These are phyloP conservation scores for Acacia pycnantha DNA, from an alignment of 331 rosid genomes.

Conservation along the genomic window DNA sequence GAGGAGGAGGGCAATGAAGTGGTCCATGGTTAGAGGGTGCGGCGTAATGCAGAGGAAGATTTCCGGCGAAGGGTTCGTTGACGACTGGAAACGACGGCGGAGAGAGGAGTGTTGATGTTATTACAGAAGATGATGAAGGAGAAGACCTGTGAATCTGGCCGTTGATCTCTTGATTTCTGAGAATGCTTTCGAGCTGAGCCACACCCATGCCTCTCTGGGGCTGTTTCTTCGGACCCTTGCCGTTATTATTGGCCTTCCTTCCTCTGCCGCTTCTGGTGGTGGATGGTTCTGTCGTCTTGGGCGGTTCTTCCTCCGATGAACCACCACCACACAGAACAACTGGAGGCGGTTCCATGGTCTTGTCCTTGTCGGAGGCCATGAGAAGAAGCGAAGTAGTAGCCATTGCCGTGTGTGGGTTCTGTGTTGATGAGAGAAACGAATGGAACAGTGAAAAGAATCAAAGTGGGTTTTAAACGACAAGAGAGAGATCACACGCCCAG, in stretches of 20 bases:
- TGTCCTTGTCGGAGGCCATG: constrained; percentile 43
- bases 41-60: constrained; percentile 43
- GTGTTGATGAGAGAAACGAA: neutral
- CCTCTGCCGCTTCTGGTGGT: constrained; percentile 35
- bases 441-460: neutral
- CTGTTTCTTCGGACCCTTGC: constrained; percentile 39
- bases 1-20: constrained; percentile 15
- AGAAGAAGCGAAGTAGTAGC: constrained; percentile 36
- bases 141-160: constrained; percentile 33
- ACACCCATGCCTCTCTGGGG: constrained; percentile 87
- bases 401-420: constrained; percentile 21
- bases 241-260: constrained; percentile 21
- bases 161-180: constrained; percentile 55
- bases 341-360: neutral
- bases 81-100: neutral
- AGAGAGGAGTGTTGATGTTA: neutral
- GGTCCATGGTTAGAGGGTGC: constrained; percentile 25
- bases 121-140: constrained; percentile 23
- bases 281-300: constrained; percentile 24
- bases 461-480: neutral
- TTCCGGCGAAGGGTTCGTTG: constrained; percentile 7
- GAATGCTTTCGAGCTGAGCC: constrained; percentile 53
- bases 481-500: neutral
- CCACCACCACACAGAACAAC: neutral
- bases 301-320: constrained; percentile 13